These are phyloP conservation scores for Metschnikowia borealis DNA, from an alignment of 805 yeast species.

Conservation along the genomic window DNA sequence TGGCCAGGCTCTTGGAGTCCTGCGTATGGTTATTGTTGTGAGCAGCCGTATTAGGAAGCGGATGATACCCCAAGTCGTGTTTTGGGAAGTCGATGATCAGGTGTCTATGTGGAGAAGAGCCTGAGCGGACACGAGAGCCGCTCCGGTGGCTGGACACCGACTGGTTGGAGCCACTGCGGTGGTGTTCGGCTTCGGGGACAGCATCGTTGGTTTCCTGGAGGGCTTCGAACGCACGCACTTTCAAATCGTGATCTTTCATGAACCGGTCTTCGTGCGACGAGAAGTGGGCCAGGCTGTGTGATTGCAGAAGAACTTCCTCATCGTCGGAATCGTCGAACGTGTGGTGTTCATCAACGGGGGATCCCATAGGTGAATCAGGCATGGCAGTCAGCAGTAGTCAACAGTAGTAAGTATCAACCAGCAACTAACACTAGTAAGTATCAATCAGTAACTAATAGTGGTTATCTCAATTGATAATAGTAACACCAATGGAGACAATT, in stretches of 20 bases:
- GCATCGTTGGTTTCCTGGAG: slow-evolving; percentile 22
- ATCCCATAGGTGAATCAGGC: not conserved
- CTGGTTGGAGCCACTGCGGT: slow-evolving; percentile 23
- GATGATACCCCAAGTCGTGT: slow-evolving; percentile 15
- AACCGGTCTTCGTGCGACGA: slow-evolving; percentile 62
- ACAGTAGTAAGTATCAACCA: too few species aligned
- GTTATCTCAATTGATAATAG: too few species aligned
- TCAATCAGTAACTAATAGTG: too few species aligned
- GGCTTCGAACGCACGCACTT: slow-evolving; percentile 54
- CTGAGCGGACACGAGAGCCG: slow-evolving; percentile 10
- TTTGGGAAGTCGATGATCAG: slow-evolving; percentile 40
- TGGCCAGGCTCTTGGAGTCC: slow-evolving; percentile 10
- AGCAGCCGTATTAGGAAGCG: slow-evolving; percentile 18
- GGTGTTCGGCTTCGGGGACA: slow-evolving; percentile 23
- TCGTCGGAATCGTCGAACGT: slow-evolving; percentile 14
- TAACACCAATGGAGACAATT: too few species aligned
- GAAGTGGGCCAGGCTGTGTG: slow-evolving; percentile 49
- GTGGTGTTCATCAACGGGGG: slow-evolving; percentile 7
- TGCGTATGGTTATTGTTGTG: slow-evolving; percentile 18
- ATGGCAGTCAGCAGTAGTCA: too few species aligned
- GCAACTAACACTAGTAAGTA: too few species aligned
- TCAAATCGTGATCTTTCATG: slow-evolving; percentile 65
- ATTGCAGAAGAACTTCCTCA: slow-evolving; percentile 29
- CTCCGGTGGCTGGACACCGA: too few species aligned
- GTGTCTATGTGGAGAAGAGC: slow-evolving; percentile 23